Base-by-base conservation (phyloP, 345 rosid genomes). In the Sonneratia caseolaris region DNA sequence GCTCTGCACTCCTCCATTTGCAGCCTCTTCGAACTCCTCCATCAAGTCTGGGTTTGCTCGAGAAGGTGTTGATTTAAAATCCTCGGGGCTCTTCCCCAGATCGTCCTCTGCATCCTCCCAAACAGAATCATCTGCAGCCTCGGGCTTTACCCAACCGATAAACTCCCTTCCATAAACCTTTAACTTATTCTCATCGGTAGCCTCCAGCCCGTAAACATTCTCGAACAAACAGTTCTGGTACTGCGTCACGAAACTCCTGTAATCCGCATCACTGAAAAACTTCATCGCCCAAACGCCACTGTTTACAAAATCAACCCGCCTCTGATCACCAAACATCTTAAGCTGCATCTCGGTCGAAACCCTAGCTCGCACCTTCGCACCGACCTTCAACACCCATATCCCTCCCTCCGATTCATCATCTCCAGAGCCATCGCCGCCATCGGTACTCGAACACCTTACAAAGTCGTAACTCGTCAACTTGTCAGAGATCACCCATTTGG, bases 1-100 rank as follows among this genome's bases (percentile, higher is more conserved):
- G 75, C 92, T 91, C 73, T 90, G 98, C n/a, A 94, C 93, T 57
- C 97, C 96, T 4, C 98, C 96, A 75, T 86, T 90, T 0, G 98
- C 87, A 0, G 83, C 89, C 77, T 94, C 98, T 81, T 94, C 96
- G 27, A 91, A 86, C 74, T 91, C 98, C 83, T 94, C 95, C 27
- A 89, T 72, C 82, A 84, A 75, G 71, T 87, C 87, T 61, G 53
- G 75, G 43, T 68, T 82, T 19, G 38, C 72, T 75, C 81, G 79
- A 8, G 62, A 72, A 9, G 76, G 86, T 6, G 84, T 71, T 7
- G 73, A 75, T 22, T 69, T 70, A 10, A 69, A 75, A 27, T 69
- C 78, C 57, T 76, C 85, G 0, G 71, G 72, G 18, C 68, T 69
- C 56, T 36, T 70, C 67, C 68, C 68, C 11, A 75, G 55, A 51